Conservation (phyloP, 164 flowering plant genomes). For the Magnolia officinalis region DNA sequence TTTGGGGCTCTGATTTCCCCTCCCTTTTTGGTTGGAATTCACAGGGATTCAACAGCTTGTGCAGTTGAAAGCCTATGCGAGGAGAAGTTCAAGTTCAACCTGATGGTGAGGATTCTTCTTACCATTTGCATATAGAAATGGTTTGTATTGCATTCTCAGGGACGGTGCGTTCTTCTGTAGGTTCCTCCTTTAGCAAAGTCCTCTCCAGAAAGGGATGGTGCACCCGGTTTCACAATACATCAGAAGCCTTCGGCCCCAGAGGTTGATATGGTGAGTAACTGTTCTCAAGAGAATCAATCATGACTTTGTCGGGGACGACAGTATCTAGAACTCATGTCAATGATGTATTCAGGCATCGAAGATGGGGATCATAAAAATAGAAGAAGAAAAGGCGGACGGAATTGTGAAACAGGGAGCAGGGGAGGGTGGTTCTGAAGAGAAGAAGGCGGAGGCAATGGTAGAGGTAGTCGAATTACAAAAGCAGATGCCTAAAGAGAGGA, state of each 20-base stretch:
- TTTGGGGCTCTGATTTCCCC: not conserved
- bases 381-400: conserved; percentile 25
- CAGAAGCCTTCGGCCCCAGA: conserved; percentile 36
- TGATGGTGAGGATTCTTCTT: conserved; percentile 60
- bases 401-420: conserved; percentile 18
- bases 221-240: conserved; percentile 27
- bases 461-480: conserved; percentile 40
- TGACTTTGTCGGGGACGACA: not conserved
- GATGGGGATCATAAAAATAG: conserved; percentile 25
- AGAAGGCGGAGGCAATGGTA: conserved; percentile 20
- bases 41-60: conserved; percentile 31
- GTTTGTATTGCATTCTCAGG: not conserved
- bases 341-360: conserved; percentile 25
- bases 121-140: not conserved
- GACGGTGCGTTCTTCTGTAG: conserved; percentile 20
- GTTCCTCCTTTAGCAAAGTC: conserved; percentile 62
- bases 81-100: conserved; percentile 83
- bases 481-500: conserved; percentile 34
- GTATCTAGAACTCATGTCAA: not conserved
- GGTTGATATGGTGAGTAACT: conserved; percentile 44
- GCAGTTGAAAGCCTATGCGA: conserved; percentile 45
- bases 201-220: conserved; percentile 66
- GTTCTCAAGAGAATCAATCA: not conserved
- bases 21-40: not conserved
- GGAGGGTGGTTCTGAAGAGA: conserved; percentile 27